phyloP scores from a whole-genome alignment of 805 yeast genomes.

The Wickerhamiella azyma region DNA sequence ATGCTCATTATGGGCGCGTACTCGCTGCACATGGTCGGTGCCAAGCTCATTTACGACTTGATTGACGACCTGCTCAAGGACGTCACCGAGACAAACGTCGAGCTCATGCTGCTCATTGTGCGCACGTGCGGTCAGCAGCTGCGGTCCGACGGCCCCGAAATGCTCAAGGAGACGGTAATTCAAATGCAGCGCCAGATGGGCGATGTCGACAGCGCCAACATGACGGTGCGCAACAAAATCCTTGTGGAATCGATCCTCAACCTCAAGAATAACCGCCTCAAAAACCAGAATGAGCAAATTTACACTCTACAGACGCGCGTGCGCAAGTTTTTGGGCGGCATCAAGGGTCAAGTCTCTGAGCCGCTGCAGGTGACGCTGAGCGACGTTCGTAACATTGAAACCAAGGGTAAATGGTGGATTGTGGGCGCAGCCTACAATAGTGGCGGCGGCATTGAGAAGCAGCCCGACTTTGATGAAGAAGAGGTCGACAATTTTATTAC shows the following conservation, averaged over 20 bases:
- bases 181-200: conserved; percentile 38
- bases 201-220: conserved; percentile 26
- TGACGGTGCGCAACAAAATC: conserved; percentile 59
- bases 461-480: conserved; percentile 26
- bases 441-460: conserved; percentile 22
- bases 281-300: conserved; percentile 39
- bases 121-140: conserved; percentile 70
- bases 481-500: conserved; percentile 45
- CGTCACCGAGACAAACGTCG: conserved; percentile 61
- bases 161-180: conserved; percentile 65
- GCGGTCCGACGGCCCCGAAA: conserved; percentile 78
- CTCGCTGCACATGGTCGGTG: conserved; percentile 60
- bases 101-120: conserved; percentile 56
- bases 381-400: conserved; percentile 65
- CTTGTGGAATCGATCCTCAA: conserved; percentile 74
- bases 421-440: conserved; percentile 98
- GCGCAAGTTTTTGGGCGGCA: conserved; percentile 47
- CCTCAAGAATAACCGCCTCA: conserved; percentile 72
- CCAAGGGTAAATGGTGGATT: conserved; percentile 97
- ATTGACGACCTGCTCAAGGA: conserved; percentile 38
- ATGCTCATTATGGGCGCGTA: conserved; percentile 66
- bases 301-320: conserved; percentile 42
- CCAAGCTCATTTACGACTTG: conserved; percentile 65
- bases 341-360: conserved; percentile 39
- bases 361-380: conserved; percentile 72